Evolutionary conservation across 768 basidiomycete genomes (phyloP), one percentile per base, ranked within the genome.

Genomic region (Termitomyces sp.): DNA sequence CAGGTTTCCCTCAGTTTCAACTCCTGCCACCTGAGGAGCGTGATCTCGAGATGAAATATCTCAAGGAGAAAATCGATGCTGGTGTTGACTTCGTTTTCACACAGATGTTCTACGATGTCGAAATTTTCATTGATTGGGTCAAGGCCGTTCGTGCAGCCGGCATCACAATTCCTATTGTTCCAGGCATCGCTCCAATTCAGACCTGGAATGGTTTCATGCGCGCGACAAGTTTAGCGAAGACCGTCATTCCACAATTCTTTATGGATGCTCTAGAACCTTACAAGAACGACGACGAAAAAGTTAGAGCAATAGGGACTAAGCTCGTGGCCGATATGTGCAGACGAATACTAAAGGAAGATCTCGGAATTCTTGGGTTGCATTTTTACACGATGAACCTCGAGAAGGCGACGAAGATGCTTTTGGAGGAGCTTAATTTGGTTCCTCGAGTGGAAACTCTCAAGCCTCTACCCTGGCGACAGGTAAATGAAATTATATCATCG

Each of bases 341-440:
- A 57, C 80, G 80, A 64, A 96, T 99, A 64, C 75, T 99, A 56
- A 76, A 78, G 5, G 91, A 84, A 43, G 81, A 84, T 57, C 74
- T 94, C 46, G 94, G 88, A 14, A 90, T 99, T 62, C 83, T 83
- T 45, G 96, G 95, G 5, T 73, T 98, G 54, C 94, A 97, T 70
- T 94, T 96, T 71, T 96, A 98, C 71, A 98, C 96, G 56, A 91
- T 98, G 91, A 98, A 98, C 69, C 75, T 98, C 51, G 94, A 96
- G 71, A 94, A 86, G 69, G 97, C 91, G 12, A 94, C 95, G 8
- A 89, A 90, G 69, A 92, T 98, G 92, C 76, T 99, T 33, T 78
- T 99, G 31, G 86, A 98, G 69, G 94, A 98, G 70, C 75, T 98
- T 51, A 86, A 87, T 63, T 80, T 98, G 51, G 90, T 94, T 44